A percentile compares a stretch with the other conserved stretches of the same genome.
These are phyloP conservation scores for Neurospora sp. DNA, from an alignment of 495 filamentous ascomycete species.

Conservation along the genomic window DNA sequence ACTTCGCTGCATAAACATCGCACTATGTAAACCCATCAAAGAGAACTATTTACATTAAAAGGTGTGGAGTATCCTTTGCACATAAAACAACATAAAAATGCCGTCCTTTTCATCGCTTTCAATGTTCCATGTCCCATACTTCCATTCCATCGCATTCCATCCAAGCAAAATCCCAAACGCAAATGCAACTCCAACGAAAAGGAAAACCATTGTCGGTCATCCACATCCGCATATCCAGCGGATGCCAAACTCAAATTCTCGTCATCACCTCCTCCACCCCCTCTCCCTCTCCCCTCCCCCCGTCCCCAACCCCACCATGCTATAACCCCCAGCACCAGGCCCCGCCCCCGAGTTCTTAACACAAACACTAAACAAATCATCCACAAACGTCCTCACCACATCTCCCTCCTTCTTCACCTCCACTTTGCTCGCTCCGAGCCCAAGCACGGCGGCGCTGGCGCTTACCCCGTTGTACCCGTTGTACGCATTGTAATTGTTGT, in stretches of 20 bases:
- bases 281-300: not conserved
- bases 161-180: not conserved
- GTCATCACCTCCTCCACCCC: not conserved
- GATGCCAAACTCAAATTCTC: not conserved
- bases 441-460: not conserved
- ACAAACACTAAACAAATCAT: slow-evolving; percentile 27
- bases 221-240: not conserved
- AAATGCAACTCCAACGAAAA: not conserved
- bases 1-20: not conserved
- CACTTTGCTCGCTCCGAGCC: slow-evolving; percentile 4
- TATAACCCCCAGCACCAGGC: not conserved
- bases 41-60: not conserved
- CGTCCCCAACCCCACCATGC: not conserved
- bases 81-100: not conserved
- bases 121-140: not conserved
- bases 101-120: not conserved
- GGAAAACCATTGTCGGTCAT: not conserved
- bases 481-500: not conserved
- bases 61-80: not conserved
- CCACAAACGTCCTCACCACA: slow-evolving; percentile 27
- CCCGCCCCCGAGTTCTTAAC: slow-evolving; percentile 10
- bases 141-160: not conserved
- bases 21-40: not conserved
- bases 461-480: not conserved
- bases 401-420: slow-evolving; percentile 15